phyloP scores from a whole-genome alignment of 1,284 basidiomycete species.

The Ganoderma meredithae region DNA sequence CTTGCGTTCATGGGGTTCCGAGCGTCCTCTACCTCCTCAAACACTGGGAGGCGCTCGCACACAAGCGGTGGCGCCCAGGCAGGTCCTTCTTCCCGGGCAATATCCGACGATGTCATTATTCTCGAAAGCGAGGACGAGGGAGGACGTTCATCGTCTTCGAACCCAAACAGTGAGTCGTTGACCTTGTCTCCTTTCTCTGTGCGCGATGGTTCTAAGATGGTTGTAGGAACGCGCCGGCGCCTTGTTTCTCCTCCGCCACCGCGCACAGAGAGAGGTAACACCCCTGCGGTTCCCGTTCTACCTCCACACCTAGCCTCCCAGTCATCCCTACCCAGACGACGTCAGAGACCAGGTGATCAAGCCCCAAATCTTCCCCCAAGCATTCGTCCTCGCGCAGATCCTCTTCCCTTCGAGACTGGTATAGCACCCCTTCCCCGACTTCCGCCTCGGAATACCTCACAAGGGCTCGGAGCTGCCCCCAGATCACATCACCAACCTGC shows the following conservation, averaged over 20 bases:
- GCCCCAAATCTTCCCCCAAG: constrained; percentile 33
- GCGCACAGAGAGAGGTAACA: constrained; percentile 34
- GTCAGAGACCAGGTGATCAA: constrained; percentile 8
- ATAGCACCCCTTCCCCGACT: constrained; percentile 35
- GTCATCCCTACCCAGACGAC: constrained; percentile 35
- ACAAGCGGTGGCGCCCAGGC: constrained; percentile 24
- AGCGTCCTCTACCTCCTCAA: constrained; percentile 7
- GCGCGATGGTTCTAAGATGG: constrained; percentile 9
- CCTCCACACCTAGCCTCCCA: constrained; percentile 41
- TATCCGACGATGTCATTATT: constrained; percentile 39
- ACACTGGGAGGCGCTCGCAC: constrained; percentile 19
- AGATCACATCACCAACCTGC: constrained; percentile 62
- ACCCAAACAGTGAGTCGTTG: constrained; percentile 34
- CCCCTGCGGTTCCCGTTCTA: constrained; percentile 48
- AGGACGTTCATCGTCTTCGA: constrained; percentile 34
- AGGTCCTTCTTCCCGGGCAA: constrained; percentile 23
- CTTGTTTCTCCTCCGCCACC: constrained; percentile 56
- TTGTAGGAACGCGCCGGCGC: constrained; percentile 32
- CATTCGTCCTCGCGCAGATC: constrained; percentile 50
- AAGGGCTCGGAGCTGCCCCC: constrained; percentile 44
- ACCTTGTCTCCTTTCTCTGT: not conserved
- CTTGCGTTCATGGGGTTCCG: constrained; percentile 23
- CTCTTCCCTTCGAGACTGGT: constrained; percentile 53
- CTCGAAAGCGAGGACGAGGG: constrained; percentile 55
- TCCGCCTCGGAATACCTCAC: constrained; percentile 29